phyloP scores from a whole-genome alignment of 2,329 filamentous ascomycete genomes.

The Aspergillus neotritici region DNA sequence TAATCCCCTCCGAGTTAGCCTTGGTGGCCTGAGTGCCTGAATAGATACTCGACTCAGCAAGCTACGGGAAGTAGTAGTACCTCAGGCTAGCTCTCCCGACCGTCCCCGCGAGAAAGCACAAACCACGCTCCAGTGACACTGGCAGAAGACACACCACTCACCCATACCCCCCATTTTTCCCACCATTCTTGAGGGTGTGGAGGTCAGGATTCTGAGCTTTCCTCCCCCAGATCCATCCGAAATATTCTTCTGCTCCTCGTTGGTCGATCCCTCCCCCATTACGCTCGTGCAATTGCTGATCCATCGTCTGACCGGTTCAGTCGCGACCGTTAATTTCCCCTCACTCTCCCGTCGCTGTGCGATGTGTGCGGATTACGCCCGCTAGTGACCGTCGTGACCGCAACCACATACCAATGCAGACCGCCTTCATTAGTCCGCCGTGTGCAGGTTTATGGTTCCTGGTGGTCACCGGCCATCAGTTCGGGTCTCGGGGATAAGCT shows the following conservation, averaged over 20 bases:
- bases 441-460: constrained; percentile 30
- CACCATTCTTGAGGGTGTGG: constrained; percentile 1
- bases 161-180: not conserved
- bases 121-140: constrained; percentile 7
- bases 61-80: too few relatives aligned
- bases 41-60: too few relatives aligned
- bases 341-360: constrained; percentile 11
- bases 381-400: constrained; percentile 7
- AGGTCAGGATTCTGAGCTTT: not conserved
- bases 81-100: too few relatives aligned
- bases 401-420: constrained; percentile 31
- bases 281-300: constrained; percentile 18
- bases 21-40: too few relatives aligned
- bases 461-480: constrained; percentile 28
- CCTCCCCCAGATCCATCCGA: not conserved
- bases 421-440: constrained; percentile 24
- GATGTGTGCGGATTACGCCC: constrained; percentile 14
- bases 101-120: too few relatives aligned
- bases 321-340: constrained; percentile 10
- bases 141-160: constrained; percentile 1
- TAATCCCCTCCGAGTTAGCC: too few relatives aligned
- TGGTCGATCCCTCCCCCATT: not conserved
- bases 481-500: constrained; percentile 30
- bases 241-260: not conserved
- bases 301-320: constrained; percentile 10